Percentiles rank a stretch among this genome's conserved stretches.
phyloP scores from a whole-genome alignment of 805 yeast species.

The Ogataea paraovalis region DNA sequence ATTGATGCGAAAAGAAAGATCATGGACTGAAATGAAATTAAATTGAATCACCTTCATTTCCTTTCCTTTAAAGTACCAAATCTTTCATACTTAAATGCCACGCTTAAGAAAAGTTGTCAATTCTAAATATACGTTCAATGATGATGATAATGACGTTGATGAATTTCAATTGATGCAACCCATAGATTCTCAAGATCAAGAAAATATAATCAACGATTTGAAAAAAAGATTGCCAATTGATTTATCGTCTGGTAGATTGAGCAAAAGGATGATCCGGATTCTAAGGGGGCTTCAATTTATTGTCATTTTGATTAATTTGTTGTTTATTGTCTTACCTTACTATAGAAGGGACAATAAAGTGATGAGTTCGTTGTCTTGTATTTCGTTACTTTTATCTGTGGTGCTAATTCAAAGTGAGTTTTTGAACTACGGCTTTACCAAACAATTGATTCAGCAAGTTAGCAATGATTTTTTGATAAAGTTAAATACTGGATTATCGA shows the following conservation, averaged over 20 bases:
- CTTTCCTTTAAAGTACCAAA: too few relatives aligned
- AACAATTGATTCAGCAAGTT: slow-evolving; percentile 4
- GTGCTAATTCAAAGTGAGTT: slow-evolving; percentile 19
- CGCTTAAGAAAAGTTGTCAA: slow-evolving; percentile 25
- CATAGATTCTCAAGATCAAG: slow-evolving; percentile 25
- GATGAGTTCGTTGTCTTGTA: slow-evolving; percentile 24
- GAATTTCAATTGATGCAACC: slow-evolving; percentile 8
- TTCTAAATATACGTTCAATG: slow-evolving; percentile 20
- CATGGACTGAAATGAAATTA: too few relatives aligned
- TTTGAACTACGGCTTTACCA: slow-evolving; percentile 1
- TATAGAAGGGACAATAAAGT: slow-evolving; percentile 26
- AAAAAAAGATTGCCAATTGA: slow-evolving; percentile 18
- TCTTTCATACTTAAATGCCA: too few relatives aligned
- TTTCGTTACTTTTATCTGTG: slow-evolving; percentile 17
- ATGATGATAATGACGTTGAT: slow-evolving; percentile 7
- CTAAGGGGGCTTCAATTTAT: slow-evolving; percentile 9
- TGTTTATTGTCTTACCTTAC: slow-evolving; percentile 25
- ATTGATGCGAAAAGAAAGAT: too few relatives aligned
- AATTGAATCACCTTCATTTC: too few relatives aligned
- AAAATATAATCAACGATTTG: slow-evolving; percentile 13
- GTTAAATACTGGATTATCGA: slow-evolving; percentile 5
- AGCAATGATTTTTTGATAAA: slow-evolving; percentile 1
- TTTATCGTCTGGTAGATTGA: not conserved
- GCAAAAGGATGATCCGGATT: slow-evolving; percentile 12
- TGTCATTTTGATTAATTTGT: slow-evolving; percentile 21